Base-by-base conservation (phyloP, 2,329 filamentous ascomycete species). In the Cladosporium halotolerans region DNA sequence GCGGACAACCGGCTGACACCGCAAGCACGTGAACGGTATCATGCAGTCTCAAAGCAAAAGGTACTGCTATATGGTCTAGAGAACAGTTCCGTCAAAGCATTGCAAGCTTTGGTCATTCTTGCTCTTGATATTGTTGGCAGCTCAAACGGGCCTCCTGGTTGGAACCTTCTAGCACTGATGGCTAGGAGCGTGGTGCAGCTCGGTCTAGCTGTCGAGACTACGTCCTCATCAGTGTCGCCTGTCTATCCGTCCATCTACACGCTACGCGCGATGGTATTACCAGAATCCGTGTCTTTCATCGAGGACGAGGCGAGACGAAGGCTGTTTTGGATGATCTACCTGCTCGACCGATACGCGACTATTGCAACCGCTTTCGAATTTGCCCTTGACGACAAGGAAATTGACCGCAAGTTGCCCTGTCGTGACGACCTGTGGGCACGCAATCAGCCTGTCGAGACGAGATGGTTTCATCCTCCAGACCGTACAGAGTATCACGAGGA, bases 301-400 rank as follows among this genome's bases (percentile, higher is more conserved):
- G 90, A 96, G 66, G 91, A 96, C 57, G 91, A 96, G 68, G 87
- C 88, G 40, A 78, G 90, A 28, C 80, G 91, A 28, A 79, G 91
- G 23, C 75, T 96, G 1, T 95, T 96, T 69, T 96, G 91, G 91
- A 92, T 95, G 84, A 84, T 95, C 9, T 96, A 95, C 65, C 73
- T 96, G 10, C 77, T 96, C 5, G 91, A 96, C 67, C 80, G 91
- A 46, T 96, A 95, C 66, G 89, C 89, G 1, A 96, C 90, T 0
- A 85, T 96, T 53, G 86, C 89, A 0, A 96, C 91, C 0, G 89
- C 91, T 0, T 96, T 96, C 61, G 89, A 96, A 62, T 95, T 96
- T 66, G 88, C 89, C 0, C 73, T 96, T 14, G 85, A 92, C 60
- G 89, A 96, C 63, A 88, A 86, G 65, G 90, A 96, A 64, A 92